Base-by-base conservation (phyloP, 225 moss, liverwort and hornwort species). In the Physcomitrium patens region DNA sequence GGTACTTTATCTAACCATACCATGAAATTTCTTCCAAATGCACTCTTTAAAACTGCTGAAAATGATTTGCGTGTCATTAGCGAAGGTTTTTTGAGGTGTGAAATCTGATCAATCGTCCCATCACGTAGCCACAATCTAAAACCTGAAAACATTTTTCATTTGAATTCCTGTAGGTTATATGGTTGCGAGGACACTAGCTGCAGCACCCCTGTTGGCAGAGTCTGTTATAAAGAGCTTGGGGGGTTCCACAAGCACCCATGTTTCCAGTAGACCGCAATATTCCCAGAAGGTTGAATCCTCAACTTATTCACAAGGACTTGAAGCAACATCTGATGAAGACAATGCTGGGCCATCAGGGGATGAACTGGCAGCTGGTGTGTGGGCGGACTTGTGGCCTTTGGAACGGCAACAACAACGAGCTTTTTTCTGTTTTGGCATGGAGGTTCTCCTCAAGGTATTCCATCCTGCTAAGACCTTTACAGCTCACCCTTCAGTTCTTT, bases 341-440 rank as follows among this genome's bases (percentile, higher is more conserved):
- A 55, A 23, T 10, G 42, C 52, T 60, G 79, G 78, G 73, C 76
- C 64, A 17, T 78, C 60, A 69, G 91, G 91, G 28, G 95, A 99
- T 68, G 82, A 92, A 23, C 71, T 99, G 26, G 85, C 93, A 61
- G 95, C 91, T 1, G 89, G 93, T 23, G 95, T 99, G 42, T 99
- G 99, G 99, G 99, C 86, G 65, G 95, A 95, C 79, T 68, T 99
- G 70, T 99, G 99, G 99, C 99, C 99, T 43, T 57, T 90, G 72
- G 83, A 95, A 5, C 87, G 99, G 74, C 91, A 88, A 73, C 89
- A 83, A 42, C 99, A 99, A 63, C 87, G 99, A 58, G 99, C 93
- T 0, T 99, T 95, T 70, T 99, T 99, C 83, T 99, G 99, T 73
- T 99, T 99, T 71, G 99, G 99, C 70, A 99, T 99, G 99, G 93